A percentile compares a stretch with the other conserved stretches of the same genome.
phyloP scores from a whole-genome alignment of 148 eudicot genomes.

The Persicaria maculosa region DNA sequence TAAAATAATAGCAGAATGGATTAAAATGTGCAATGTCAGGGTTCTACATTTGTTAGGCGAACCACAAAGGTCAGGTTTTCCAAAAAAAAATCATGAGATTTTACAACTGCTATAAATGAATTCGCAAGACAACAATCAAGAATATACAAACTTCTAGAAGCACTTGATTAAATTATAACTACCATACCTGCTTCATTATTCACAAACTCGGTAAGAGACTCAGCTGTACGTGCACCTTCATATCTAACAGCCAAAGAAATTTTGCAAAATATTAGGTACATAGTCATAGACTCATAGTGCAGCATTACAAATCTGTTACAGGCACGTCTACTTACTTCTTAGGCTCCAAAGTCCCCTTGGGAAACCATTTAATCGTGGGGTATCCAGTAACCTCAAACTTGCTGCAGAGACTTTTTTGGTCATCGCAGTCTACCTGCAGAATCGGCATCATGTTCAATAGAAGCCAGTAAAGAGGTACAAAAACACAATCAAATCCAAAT shows the following conservation, averaged over 20 bases:
- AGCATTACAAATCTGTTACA: background rate
- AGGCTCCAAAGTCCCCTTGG: slow-evolving; percentile 93
- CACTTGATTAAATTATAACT: background rate
- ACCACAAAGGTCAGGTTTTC: background rate
- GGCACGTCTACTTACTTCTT: slow-evolving; percentile 53
- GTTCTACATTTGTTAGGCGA: background rate
- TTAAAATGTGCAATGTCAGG: background rate
- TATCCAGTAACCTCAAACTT: slow-evolving; percentile 87
- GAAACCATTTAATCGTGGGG: slow-evolving; percentile 96
- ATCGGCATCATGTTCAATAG: background rate
- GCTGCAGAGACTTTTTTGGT: slow-evolving; percentile 66
- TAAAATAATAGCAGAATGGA: background rate
- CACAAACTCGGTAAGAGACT: slow-evolving; percentile 71
- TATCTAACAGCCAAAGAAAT: slow-evolving; percentile 37
- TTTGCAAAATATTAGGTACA: slow-evolving; percentile 11
- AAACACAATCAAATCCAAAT: background rate
- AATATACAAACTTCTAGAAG: background rate
- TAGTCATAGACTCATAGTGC: background rate
- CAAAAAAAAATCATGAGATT: background rate
- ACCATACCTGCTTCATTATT: background rate
- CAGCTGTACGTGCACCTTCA: slow-evolving; percentile 89
- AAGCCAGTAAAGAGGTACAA: background rate
- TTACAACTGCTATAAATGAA: background rate
- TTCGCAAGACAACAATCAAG: background rate
- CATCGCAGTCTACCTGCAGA: slow-evolving; percentile 90